phyloP scores from a whole-genome alignment of 2,329 filamentous ascomycete species.

The Pseudogymnoascus sp. region DNA sequence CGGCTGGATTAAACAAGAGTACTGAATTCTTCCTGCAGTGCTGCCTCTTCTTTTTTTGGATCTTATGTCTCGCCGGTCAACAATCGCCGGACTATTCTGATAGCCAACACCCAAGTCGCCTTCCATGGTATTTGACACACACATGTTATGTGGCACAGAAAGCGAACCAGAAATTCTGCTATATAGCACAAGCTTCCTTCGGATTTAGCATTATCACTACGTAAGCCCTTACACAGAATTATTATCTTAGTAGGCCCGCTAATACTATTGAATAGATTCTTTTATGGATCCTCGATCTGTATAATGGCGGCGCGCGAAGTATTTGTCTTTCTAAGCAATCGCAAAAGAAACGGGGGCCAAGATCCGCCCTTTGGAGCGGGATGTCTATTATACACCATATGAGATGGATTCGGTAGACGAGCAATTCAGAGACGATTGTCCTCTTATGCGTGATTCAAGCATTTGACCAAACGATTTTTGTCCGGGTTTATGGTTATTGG shows the following conservation, averaged over 20 bases:
- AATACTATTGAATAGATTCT: neutral
- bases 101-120: neutral
- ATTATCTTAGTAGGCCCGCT: neutral
- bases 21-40: neutral
- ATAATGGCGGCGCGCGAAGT: neutral
- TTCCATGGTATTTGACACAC: neutral
- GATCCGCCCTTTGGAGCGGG: neutral
- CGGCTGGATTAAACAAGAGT: neutral
- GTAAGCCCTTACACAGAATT: neutral
- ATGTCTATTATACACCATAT: neutral
- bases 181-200: neutral
- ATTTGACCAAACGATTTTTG: neutral
- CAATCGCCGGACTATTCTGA: neutral
- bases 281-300: neutral
- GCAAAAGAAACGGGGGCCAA: neutral
- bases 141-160: neutral
- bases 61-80: neutral
- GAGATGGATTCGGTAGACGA: neutral
- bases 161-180: neutral
- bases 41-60: neutral
- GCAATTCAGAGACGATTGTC: neutral
- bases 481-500: neutral
- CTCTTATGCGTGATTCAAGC: neutral
- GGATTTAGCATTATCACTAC: neutral
- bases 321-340: neutral